A percentile compares a stretch with the other conserved stretches of the same genome.
These are phyloP conservation scores for Pythium utonaiense DNA, from an alignment of 352 stramenopile species.

Conservation along the genomic window DNA sequence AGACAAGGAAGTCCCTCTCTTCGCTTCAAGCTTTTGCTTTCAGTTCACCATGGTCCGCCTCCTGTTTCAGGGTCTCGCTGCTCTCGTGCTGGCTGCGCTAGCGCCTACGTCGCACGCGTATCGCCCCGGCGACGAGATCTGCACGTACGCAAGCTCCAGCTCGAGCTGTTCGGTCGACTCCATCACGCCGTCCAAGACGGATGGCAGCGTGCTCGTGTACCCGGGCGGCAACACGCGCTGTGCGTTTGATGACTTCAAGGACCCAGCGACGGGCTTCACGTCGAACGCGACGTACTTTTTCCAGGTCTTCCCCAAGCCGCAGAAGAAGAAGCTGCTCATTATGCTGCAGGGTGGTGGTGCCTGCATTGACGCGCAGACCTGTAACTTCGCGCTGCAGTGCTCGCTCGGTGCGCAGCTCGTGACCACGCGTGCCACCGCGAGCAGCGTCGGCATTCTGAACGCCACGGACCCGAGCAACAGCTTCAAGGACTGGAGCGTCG, in stretches of 20 bases:
- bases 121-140: conserved; percentile 10
- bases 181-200: conserved; percentile 9
- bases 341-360: conserved; percentile 62
- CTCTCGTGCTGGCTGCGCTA: background rate
- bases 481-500: conserved; percentile 71
- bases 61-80: background rate
- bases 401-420: conserved; percentile 37
- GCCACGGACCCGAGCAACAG: conserved; percentile 45
- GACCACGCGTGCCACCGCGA: conserved; percentile 28
- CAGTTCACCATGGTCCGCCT: background rate
- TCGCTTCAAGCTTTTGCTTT: background rate
- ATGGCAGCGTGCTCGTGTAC: background rate
- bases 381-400: conserved; percentile 60
- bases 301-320: conserved; percentile 56
- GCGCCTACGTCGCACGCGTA: background rate
- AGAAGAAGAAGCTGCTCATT: conserved; percentile 53
- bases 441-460: conserved; percentile 48
- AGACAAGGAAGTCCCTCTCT: background rate
- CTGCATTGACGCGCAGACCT: conserved; percentile 59
- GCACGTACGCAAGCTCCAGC: conserved; percentile 9
- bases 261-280: background rate
- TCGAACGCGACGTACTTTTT: conserved; percentile 64
- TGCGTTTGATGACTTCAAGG: background rate
- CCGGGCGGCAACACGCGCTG: background rate
- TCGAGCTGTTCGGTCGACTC: conserved; percentile 7